Base-by-base conservation (phyloP, 345 rosid genomes). In the Bretschneidera sinensis region DNA sequence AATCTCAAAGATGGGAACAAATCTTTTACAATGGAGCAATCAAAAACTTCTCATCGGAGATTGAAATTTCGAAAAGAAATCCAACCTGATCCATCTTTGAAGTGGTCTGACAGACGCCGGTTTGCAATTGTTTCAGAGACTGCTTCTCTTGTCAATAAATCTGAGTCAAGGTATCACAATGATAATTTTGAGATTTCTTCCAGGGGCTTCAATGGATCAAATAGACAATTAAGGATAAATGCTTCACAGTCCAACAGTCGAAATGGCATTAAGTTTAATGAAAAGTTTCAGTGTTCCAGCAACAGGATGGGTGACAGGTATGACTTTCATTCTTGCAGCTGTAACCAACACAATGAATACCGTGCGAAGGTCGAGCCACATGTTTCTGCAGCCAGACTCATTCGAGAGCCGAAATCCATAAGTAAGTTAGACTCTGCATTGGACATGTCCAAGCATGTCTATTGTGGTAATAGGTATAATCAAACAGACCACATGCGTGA, bases 41-140 rank as follows among this genome's bases (percentile, higher is more conserved):
- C 74, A 43, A 77, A 78, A 75, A 56, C 71, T 78, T 81, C 81
- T 67, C 79, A 66, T 54, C 80, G 78, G 62, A 83, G 79, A 70
- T 65, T 72, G 67, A 90, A 73, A 68, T 68, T 65, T 66, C 70
- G 69, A 64, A 88, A 83, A 80, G 87, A 83, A 56, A 59, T 60
- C 54, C 84, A 72, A 52, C 66, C 70, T 54, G 86, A 84, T 75
- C 60, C 73, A 24, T 67, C 82, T 56, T 28, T 75, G 58, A 80
- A 82, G 72, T 82, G 95, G 92, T 69, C 85, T 61, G 92, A 85
- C 60, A 75, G 81, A 57, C 80, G 73, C 14, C 74, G 82, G 51
- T 71, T 24, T 53, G 18, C 82, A 39, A 65, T 58, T 61, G 71
- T 68, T 71, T 75, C 85, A 8, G 92, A 82, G 72, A 80, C 68